A percentile compares a stretch with the other conserved stretches of the same genome.
These are phyloP conservation scores for Paraphoma chrysanthemicola DNA, from an alignment of 2,329 filamentous ascomycete species.

Conservation along the genomic window DNA sequence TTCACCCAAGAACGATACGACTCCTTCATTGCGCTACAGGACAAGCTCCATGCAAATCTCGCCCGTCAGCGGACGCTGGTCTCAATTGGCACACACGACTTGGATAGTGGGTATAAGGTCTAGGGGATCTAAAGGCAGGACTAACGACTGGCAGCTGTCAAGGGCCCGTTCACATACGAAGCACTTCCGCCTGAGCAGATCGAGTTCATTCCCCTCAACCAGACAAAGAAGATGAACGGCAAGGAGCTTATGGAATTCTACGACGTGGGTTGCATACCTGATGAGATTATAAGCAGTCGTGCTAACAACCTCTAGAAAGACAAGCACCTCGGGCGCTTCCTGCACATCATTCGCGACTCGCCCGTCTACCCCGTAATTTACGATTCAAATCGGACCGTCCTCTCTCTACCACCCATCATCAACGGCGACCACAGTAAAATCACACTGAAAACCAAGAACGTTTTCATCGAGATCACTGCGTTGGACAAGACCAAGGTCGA, in stretches of 20 bases:
- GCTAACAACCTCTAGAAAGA: conserved; percentile 68
- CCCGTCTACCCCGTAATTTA: conserved; percentile 96
- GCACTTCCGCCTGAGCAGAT: conserved; percentile 91
- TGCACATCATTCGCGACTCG: conserved; percentile 93
- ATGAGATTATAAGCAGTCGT: not conserved
- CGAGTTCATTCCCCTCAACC: conserved; percentile 88
- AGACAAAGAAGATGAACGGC: conserved; percentile 85
- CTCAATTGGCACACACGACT: conserved; percentile 96
- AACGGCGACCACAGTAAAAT: conserved; percentile 98
- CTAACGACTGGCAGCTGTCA: conserved; percentile 60
- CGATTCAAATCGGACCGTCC: conserved; percentile 84
- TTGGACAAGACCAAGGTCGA: conserved; percentile 96
- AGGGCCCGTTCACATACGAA: conserved; percentile 97
- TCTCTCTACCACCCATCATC: conserved; percentile 96
- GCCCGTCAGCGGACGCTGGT: conserved; percentile 91
- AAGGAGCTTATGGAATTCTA: conserved; percentile 94
- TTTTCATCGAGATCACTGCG: conserved; percentile 97
- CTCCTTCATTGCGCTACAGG: conserved; percentile 96
- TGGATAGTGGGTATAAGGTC: conserved; percentile 66
- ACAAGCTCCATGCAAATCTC: conserved; percentile 96
- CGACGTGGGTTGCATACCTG: conserved; percentile 57
- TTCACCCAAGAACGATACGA: conserved; percentile 93
- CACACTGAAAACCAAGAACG: conserved; percentile 84
- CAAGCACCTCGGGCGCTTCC: conserved; percentile 85
- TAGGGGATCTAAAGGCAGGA: not conserved